These are phyloP conservation scores for Aurinia saxatilis DNA, from an alignment of 345 rosid genomes.

Conservation along the genomic window DNA sequence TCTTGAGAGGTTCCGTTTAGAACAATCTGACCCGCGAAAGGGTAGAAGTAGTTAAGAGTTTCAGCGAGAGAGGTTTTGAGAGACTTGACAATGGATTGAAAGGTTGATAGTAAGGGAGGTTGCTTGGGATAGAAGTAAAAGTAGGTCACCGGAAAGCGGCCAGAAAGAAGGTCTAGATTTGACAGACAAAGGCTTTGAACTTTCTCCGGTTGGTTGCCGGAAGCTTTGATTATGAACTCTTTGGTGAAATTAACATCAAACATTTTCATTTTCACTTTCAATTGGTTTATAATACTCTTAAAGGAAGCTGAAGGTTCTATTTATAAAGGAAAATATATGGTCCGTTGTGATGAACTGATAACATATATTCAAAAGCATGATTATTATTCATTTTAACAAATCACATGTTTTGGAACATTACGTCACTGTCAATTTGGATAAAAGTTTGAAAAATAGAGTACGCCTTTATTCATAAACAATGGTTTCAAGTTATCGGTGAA, in stretches of 20 bases:
- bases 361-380: slow-evolving; percentile 16
- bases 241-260: slow-evolving; percentile 38
- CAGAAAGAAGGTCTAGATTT: slow-evolving; percentile 83
- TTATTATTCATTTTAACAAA: slow-evolving; percentile 15
- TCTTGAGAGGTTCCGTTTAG: slow-evolving; percentile 39
- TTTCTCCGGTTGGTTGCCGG: slow-evolving; percentile 26
- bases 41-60: slow-evolving; percentile 51
- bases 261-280: slow-evolving; percentile 13
- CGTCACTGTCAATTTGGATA: slow-evolving; percentile 19
- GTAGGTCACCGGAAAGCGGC: slow-evolving; percentile 80
- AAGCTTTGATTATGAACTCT: slow-evolving; percentile 41
- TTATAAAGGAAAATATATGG: slow-evolving; percentile 7
- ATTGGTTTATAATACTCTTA: background rate
- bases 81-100: slow-evolving; percentile 28
- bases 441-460: slow-evolving; percentile 6
- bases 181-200: slow-evolving; percentile 43
- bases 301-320: background rate
- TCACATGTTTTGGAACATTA: slow-evolving; percentile 13
- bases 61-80: slow-evolving; percentile 48
- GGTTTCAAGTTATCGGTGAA: slow-evolving; percentile 11
- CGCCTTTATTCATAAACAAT: slow-evolving; percentile 19
- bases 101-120: background rate
- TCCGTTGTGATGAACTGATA: slow-evolving; percentile 7
- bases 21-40: slow-evolving; percentile 67
- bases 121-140: slow-evolving; percentile 57